A percentile compares a stretch with the other conserved stretches of the same genome.
Evolutionary conservation across 83 land plant species (phyloP).

Genomic region (Picea mariana): DNA sequence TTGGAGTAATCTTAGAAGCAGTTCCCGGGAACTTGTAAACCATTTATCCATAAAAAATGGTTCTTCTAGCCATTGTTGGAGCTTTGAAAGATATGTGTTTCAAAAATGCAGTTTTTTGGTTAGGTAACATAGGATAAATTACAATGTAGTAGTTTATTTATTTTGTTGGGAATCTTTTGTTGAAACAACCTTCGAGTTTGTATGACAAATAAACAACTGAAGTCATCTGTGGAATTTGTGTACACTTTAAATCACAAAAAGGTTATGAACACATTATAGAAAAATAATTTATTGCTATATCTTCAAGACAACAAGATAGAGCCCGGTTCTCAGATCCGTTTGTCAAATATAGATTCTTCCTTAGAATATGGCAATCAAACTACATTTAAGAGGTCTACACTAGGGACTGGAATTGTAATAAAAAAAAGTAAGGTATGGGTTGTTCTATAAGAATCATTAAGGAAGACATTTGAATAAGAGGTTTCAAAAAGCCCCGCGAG

Average conservation of each 20-base stretch:
- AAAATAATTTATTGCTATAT: conserved; percentile 39
- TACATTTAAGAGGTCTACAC: background rate
- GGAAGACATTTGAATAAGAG: conserved; percentile 71
- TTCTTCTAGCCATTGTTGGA: conserved; percentile 68
- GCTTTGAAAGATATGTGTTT: conserved; percentile 70
- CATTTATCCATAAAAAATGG: conserved; percentile 89
- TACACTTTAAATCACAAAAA: conserved; percentile 74
- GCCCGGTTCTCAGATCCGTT: background rate
- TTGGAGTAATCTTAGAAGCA: conserved; percentile 48
- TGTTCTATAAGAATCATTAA: conserved; percentile 57
- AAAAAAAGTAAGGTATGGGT: conserved; percentile 54
- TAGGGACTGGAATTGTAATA: background rate
- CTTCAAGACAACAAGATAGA: conserved; percentile 11
- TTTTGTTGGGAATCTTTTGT: conserved; percentile 71
- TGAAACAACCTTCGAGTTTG: conserved; percentile 62
- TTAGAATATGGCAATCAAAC: background rate
- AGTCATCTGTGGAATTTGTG: conserved; percentile 84
- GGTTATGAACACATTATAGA: conserved; percentile 64
- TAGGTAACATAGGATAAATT: conserved; percentile 88
- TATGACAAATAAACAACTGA: conserved; percentile 77
- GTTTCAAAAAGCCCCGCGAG: conserved; percentile 63
- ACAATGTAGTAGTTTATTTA: conserved; percentile 85
- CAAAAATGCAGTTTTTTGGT: conserved; percentile 80
- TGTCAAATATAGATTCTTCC: conserved; percentile 11
- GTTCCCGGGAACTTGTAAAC: conserved; percentile 88